Base-by-base conservation (phyloP, 2,329 filamentous ascomycete species). In the Tolypocladium amazonense region DNA sequence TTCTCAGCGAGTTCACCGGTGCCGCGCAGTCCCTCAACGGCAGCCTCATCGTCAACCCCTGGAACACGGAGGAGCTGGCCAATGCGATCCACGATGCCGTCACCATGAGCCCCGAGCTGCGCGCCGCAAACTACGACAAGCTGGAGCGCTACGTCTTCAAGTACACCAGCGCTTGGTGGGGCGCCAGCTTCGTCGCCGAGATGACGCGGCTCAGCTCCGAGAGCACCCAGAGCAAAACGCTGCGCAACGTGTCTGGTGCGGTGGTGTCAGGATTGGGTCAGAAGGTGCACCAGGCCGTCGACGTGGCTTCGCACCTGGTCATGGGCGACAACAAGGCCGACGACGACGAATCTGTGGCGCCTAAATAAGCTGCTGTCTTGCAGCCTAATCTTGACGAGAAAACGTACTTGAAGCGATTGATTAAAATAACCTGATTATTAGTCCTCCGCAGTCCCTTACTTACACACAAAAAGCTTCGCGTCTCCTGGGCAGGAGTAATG, bases 81-180 rank as follows among this genome's bases (percentile, higher is more conserved):
- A 90, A 92, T 68, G 90, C 92, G 7, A 92, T 97, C 66, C 89
- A 97, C 73, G 92, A 96, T 65, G 91, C 93, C n/a, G 92, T 97
- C 52, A 96, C 92, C 59, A 97, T 97, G 91, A 88, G 88, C 58
- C 86, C 92, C 23, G 92, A 96, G 74, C 89, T 94, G 76, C 86
- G 92, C 58, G 86, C 88, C 62, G 79, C 87, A 60, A 97, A 97
- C 75, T 97, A 90, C 77, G 85, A 88, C 71, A 97, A 97, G 75
- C 80, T 99, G 61, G 89, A 94, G 71, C 90, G 90, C 75, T 97
- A 97, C 71, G 91, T 97, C 61, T 93, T 92, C 76, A 97, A 96
- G 78, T 97, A 97, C 76, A 99, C 94, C 1, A 95, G 90, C 72
- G 89, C 92, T 12, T 97, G 94, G 88, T 97, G 93, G 93, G 93